phyloP scores from a whole-genome alignment of 306 rosid genomes.

The Canavalia ensiformis region DNA sequence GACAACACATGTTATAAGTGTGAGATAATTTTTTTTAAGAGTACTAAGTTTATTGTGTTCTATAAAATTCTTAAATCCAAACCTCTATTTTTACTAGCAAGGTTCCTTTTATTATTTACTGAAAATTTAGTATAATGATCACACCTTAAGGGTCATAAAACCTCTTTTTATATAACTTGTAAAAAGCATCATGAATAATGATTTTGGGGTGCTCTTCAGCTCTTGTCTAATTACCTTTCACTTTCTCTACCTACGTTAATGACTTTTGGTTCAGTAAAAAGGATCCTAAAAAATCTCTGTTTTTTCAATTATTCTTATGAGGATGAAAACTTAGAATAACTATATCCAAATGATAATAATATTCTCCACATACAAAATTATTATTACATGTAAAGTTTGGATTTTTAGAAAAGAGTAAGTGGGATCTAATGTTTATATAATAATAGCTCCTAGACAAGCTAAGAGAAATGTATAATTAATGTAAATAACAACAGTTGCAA shows the following conservation, averaged over 20 bases:
- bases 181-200: background rate
- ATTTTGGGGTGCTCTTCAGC: slow-evolving; percentile 10
- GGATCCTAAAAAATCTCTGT: slow-evolving; percentile 31
- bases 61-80: too few species aligned
- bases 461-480: background rate
- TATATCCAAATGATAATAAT: slow-evolving; percentile 26
- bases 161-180: too few species aligned
- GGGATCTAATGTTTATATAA: slow-evolving; percentile 17
- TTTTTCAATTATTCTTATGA: slow-evolving; percentile 4
- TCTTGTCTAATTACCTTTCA: slow-evolving; percentile 39
- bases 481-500: slow-evolving; percentile 30
- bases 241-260: slow-evolving; percentile 51
- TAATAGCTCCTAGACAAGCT: background rate
- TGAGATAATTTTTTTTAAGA: background rate
- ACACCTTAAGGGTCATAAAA: too few species aligned
- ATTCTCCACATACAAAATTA: background rate
- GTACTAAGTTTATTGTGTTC: too few species aligned
- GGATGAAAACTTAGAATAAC: background rate
- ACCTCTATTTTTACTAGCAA: too few species aligned
- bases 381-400: background rate
- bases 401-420: background rate
- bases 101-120: too few species aligned
- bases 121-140: too few species aligned
- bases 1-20: background rate
- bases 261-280: slow-evolving; percentile 51